phyloP scores from a whole-genome alignment of 1,284 basidiomycete species.

The Flammula alnicola region DNA sequence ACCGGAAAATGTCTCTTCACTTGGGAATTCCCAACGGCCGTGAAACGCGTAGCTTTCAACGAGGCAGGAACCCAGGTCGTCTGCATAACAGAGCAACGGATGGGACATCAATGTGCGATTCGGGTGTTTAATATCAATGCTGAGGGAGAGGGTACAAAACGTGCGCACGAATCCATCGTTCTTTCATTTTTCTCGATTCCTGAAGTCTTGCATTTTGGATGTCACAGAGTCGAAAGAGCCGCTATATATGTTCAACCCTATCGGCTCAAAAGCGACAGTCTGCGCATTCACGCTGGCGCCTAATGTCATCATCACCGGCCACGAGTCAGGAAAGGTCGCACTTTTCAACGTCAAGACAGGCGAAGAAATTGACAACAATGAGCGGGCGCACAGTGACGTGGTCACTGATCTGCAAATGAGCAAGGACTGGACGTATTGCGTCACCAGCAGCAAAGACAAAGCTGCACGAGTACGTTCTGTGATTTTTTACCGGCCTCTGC shows the following conservation, averaged over 20 bases:
- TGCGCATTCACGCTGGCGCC: constrained; percentile 88
- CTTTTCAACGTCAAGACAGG: constrained; percentile 89
- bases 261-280: constrained; percentile 94
- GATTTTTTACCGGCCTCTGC: background rate
- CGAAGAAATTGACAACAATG: constrained; percentile 81
- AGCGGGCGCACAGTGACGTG: constrained; percentile 82
- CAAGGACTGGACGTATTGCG: constrained; percentile 91
- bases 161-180: constrained; percentile 45
- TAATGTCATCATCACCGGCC: constrained; percentile 87
- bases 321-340: constrained; percentile 95
- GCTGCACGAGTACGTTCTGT: constrained; percentile 76
- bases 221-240: constrained; percentile 77
- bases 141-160: constrained; percentile 78
- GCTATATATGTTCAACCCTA: constrained; percentile 80
- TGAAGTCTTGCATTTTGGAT: constrained; percentile 7
- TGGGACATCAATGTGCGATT: constrained; percentile 88
- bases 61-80: constrained; percentile 87
- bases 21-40: constrained; percentile 98
- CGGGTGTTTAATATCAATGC: constrained; percentile 90
- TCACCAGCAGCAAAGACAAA: constrained; percentile 98
- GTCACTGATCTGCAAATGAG: constrained; percentile 95
- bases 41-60: constrained; percentile 93
- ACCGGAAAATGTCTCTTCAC: constrained; percentile 90
- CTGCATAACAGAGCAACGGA: constrained; percentile 96
- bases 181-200: constrained; percentile 16